Evolutionary conservation across 2,329 filamentous ascomycete species (phyloP), one percentile per base, ranked within the genome.

Genomic region (Diplodia intermedia): DNA sequence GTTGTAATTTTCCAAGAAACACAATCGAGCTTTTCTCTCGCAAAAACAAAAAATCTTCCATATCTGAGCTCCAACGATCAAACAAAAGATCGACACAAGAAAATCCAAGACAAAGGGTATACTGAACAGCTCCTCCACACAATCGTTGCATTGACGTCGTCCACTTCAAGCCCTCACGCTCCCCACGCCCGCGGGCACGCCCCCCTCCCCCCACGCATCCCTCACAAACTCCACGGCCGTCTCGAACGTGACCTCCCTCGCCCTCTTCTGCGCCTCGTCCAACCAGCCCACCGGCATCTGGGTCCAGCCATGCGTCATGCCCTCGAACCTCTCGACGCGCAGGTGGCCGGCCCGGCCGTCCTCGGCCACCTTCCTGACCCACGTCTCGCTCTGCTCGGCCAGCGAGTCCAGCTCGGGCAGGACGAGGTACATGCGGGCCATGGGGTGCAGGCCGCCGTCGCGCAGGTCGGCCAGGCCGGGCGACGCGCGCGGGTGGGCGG

Each of bases 351-450:
- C 78, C 2, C 75, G 75, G 2, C 67, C 69, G 9, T 71, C 69
- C 49, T 50, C 55, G 12, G 75, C 76, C 73, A 82, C 78, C 68
- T 77, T 78, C 69, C 79, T 74, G n/a, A 79, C 76, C 80, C 80
- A 82, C 33, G 76, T 75, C 66, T 82, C 79, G 70, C 77, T 80
- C 68, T 82, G 80, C 29, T 80, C 78, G 1, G 79, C 79, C 12
- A 82, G 69, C 0, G 71, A 77, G 60, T 82, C 80, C 29, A 79
- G 76, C 63, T 80, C 80, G 0, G 79, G 76, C 5, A 82, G 72
- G 2, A 82, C 80, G 4, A 82, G 78, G 20, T 81, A 74, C 12
- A 82, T 78, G 49, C 78, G 77, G 4, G 79, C 79, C 33, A 77
- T 75, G 40, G 74, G 74, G 62, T 81, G 78, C 18, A 82, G 14